A percentile compares a stretch with the other conserved stretches of the same genome.
Conservation (phyloP, 768 basidiomycete genomes). For the Lactarius vividus region DNA sequence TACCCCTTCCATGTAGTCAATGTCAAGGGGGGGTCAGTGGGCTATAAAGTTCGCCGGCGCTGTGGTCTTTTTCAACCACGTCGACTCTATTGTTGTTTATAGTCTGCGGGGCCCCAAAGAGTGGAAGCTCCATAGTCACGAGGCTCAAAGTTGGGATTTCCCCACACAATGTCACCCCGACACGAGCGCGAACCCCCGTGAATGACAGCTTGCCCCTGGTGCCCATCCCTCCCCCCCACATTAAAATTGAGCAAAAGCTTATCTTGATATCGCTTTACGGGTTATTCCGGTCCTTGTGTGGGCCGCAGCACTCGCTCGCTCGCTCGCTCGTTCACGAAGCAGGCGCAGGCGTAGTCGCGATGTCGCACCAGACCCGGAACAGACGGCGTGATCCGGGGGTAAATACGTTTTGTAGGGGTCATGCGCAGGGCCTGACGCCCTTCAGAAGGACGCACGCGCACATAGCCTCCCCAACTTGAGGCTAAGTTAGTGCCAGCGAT, state of each 20-base stretch:
- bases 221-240: background rate
- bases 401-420: background rate
- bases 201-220: background rate
- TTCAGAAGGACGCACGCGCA: background rate
- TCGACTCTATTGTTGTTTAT: background rate
- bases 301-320: background rate
- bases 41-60: background rate
- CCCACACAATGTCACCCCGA: background rate
- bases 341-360: background rate
- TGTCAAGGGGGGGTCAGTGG: too few relatives aligned
- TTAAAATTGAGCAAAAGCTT: background rate
- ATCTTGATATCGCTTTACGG: too few relatives aligned
- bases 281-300: background rate
- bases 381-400: background rate
- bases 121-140: background rate
- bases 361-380: background rate
- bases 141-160: background rate
- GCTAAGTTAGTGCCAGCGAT: background rate
- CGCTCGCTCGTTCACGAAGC: background rate
- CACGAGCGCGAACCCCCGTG: background rate
- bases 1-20: background rate
- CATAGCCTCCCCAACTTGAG: background rate
- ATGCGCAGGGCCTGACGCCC: background rate
- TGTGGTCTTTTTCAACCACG: background rate
- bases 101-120: background rate